Conservation (phyloP, 169 alveolate genomes). For the Plasmodium reichenowi region DNA sequence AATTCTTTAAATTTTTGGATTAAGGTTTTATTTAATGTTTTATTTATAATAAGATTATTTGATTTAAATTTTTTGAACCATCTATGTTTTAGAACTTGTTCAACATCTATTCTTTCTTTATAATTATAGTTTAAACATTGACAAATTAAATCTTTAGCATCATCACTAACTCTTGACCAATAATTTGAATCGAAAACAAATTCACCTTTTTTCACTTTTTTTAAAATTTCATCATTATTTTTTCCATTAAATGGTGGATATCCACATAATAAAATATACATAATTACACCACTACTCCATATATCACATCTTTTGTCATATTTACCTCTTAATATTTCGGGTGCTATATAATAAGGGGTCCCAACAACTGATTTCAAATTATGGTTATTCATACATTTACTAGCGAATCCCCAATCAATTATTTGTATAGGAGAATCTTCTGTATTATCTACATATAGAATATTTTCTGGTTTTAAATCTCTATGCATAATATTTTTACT, state of each 20-base stretch:
- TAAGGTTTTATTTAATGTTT: conserved; percentile 79
- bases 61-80: conserved; percentile 87
- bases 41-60: conserved; percentile 44
- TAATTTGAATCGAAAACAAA: conserved; percentile 90
- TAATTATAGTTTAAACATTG: conserved; percentile 90
- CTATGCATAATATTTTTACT: conserved; percentile 94
- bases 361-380: conserved; percentile 91
- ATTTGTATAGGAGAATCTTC: conserved; percentile 92
- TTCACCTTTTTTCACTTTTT: conserved; percentile 89
- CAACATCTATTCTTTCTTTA: conserved; percentile 90
- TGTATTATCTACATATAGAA: conserved; percentile 90
- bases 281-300: conserved; percentile 95
- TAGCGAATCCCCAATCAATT: conserved; percentile 95
- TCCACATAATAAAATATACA: conserved; percentile 87
- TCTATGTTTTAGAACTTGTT: conserved; percentile 94
- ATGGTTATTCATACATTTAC: conserved; percentile 90
- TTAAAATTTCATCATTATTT: conserved; percentile 89
- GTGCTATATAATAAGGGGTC: conserved; percentile 97
- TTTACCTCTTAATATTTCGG: conserved; percentile 94
- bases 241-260: conserved; percentile 91
- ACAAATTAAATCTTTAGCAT: conserved; percentile 91
- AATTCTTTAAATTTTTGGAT: conserved; percentile 90
- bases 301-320: conserved; percentile 96
- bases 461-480: conserved; percentile 98
- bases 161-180: conserved; percentile 91